Evolutionary conservation across 352 stramenopile genomes (phyloP).

Genomic region (Globisporangium middletonii): DNA sequence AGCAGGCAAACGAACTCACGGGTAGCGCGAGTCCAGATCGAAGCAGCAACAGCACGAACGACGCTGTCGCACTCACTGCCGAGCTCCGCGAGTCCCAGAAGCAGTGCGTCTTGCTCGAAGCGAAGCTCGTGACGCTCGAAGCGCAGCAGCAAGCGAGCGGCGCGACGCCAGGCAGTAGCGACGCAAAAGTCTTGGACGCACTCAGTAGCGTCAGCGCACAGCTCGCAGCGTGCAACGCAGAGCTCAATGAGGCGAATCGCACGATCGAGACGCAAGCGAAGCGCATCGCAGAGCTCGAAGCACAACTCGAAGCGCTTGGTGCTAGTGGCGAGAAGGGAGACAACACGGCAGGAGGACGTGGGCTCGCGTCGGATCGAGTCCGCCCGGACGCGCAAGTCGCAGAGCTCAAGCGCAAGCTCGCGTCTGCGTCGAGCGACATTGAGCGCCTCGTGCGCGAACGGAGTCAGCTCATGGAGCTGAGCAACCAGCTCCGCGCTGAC

Average conservation of each 20-base stretch:
- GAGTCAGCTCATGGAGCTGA: constrained; percentile 74
- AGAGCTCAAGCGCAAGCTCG: constrained; percentile 39
- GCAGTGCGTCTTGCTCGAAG: constrained; percentile 36
- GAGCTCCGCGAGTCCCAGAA: constrained; percentile 32
- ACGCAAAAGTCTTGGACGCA: background rate
- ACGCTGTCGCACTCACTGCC: constrained; percentile 5
- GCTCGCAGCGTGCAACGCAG: constrained; percentile 33
- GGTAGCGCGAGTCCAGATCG: background rate
- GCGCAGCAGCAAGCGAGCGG: background rate
- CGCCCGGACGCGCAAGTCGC: constrained; percentile 23
- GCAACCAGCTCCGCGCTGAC: constrained; percentile 67
- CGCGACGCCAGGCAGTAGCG: background rate
- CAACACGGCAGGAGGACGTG: background rate
- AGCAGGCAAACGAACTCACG: constrained; percentile 30
- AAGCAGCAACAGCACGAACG: background rate
- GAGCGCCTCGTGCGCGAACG: constrained; percentile 58
- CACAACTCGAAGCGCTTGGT: constrained; percentile 12
- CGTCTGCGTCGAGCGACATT: constrained; percentile 44
- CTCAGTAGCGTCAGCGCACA: constrained; percentile 13
- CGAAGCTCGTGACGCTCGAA: constrained; percentile 25
- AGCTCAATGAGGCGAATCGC: constrained; percentile 37
- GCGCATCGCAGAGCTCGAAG: constrained; percentile 40
- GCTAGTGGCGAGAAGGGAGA: too few species aligned
- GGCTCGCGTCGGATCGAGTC: constrained; percentile 9
- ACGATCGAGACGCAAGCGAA: constrained; percentile 36